These are phyloP conservation scores for Blastobotrys serpentis DNA, from an alignment of 1,139 yeast species.

Conservation along the genomic window DNA sequence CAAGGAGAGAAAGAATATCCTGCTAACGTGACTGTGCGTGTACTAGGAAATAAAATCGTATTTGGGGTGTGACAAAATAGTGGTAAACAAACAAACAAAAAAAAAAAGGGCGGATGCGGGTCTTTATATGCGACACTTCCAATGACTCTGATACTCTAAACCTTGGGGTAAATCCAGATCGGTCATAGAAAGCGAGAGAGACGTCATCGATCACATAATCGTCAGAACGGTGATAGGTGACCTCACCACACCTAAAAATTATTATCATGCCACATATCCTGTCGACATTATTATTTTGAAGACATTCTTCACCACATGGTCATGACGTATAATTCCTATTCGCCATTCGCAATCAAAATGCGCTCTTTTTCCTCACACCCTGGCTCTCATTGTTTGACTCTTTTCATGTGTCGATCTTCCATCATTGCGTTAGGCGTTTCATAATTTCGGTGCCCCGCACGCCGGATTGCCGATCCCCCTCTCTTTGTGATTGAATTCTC, in stretches of 20 bases:
- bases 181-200: not conserved
- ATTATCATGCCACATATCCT: no score
- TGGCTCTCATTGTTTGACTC: not conserved
- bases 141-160: not conserved
- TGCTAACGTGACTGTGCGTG: no score
- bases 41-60: no score
- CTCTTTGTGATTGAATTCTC: not conserved
- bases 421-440: conserved; percentile 3
- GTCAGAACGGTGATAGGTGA: not conserved
- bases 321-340: no score
- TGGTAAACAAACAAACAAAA: no score
- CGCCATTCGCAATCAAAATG: no score
- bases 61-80: no score
- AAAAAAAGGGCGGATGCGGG: not conserved
- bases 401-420: not conserved
- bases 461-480: conserved; percentile 2
- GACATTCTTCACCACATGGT: no score
- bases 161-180: conserved; percentile 1
- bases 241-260: no score
- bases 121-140: not conserved
- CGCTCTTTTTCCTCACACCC: not conserved
- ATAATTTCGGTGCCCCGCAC: not conserved
- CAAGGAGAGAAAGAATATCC: no score
- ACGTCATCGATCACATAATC: conserved; percentile 5
- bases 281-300: not conserved